Conservation (phyloP, 2,329 filamentous ascomycete species). For the Pseudocercospora vitis region DNA sequence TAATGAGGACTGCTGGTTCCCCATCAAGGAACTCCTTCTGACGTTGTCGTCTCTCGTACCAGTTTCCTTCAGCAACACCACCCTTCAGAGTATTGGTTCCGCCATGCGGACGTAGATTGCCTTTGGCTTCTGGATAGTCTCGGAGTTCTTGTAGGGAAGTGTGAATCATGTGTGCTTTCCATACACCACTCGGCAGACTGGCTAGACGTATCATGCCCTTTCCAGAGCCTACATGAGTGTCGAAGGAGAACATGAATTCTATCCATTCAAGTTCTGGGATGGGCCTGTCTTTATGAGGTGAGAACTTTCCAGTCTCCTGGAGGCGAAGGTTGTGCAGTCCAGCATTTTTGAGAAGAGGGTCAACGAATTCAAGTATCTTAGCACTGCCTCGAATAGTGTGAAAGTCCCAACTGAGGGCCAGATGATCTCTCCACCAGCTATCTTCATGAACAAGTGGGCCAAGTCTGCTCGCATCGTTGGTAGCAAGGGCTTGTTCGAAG, state of each 20-base stretch:
- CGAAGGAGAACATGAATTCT: conserved; percentile 57
- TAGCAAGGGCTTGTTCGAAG: conserved; percentile 31
- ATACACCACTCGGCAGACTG: conserved; percentile 45
- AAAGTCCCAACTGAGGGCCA: conserved; percentile 59
- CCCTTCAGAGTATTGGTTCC: conserved; percentile 64
- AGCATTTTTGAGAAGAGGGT: conserved; percentile 39
- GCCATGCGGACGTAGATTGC: conserved; percentile 54
- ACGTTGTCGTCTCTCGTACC: conserved; percentile 43
- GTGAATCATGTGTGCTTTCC: conserved; percentile 66
- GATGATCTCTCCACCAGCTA: conserved; percentile 61
- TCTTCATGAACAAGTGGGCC: conserved; percentile 44
- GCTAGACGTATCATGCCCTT: conserved; percentile 58
- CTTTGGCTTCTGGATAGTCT: conserved; percentile 54
- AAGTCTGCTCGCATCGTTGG: conserved; percentile 25
- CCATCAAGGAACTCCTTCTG: conserved; percentile 37
- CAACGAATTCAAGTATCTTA: conserved; percentile 45
- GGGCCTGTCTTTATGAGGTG: conserved; percentile 43
- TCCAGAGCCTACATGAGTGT: conserved; percentile 57
- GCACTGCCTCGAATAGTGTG: conserved; percentile 51
- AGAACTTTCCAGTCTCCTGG: conserved; percentile 47
- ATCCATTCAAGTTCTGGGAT: conserved; percentile 60
- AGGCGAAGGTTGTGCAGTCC: conserved; percentile 38
- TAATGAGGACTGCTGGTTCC: conserved; percentile 60
- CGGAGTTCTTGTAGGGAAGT: conserved; percentile 58
- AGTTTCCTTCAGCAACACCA: conserved; percentile 51